Base-by-base conservation (phyloP, 2,329 filamentous ascomycete genomes). In the Cercospora sp. region DNA sequence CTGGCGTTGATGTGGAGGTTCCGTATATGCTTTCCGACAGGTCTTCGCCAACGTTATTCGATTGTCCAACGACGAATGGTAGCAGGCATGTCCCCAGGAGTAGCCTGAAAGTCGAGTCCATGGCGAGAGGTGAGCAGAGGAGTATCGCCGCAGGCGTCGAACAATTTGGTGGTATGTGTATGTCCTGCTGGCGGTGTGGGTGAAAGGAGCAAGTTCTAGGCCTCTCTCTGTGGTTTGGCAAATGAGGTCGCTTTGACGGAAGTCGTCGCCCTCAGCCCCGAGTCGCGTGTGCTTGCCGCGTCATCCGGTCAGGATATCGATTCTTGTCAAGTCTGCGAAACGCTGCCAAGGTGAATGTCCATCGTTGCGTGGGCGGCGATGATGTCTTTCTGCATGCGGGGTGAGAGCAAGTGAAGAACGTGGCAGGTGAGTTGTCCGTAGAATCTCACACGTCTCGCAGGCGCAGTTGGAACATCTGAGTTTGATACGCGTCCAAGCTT, bases 161-260 rank as follows among this genome's bases (percentile, higher is more conserved):
- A n/a, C 21, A 9, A 6, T 55, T 3, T 55, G 5, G 49, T 55
- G 49, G 5, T n/a, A 55, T 5, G 49, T 55, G 24, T 55, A 30
- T 5, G 49, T 26, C 16, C 13, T 30, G 49, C 2, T 55, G 49
- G 45, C 49, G 49, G 49, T n/a, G 49, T 55, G 49, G 21, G 24
- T 30, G 49, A 55, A 55, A 55, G 49, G 49, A 55, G 49, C 49
- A 55, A 55, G 49, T 55, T 55, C 49, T 30, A 26, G 49, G 13
- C 49, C 49, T 16, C 49, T 55, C 49, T 55, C 37, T 53, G 49
- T 28, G 55, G 30, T 32, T n/a, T 37, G 55, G 55, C 55, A 32
- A 59, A 59, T 59, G 55, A 59, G 32, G 55, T 59, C 55, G 55
- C n/a, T 18, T 16, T 55, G 49, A 37, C 55, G 55, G 55, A 59